phyloP scores from a whole-genome alignment of 106 monocot species.

The Dendrobium nobile region DNA sequence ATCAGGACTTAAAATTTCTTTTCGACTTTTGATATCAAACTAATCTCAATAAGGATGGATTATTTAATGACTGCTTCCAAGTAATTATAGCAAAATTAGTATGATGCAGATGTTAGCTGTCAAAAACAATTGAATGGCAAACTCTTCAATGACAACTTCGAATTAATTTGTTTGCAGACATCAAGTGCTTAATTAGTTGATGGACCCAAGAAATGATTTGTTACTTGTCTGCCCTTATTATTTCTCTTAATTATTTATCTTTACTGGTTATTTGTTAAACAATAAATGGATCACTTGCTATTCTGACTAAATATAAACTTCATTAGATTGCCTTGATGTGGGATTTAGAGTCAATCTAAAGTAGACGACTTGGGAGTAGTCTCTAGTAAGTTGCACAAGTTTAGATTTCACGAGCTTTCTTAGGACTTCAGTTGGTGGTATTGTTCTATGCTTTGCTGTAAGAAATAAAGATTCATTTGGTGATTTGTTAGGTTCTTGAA shows the following conservation, averaged over 20 bases:
- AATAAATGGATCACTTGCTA: not conserved
- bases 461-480: not conserved
- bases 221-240: too few species aligned
- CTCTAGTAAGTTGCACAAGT: too few species aligned
- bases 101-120: too few species aligned
- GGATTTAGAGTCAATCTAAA: not conserved
- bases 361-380: not conserved
- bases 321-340: not conserved
- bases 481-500: not conserved
- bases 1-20: not conserved
- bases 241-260: not conserved
- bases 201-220: not conserved
- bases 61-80: not conserved
- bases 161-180: not conserved
- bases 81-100: too few species aligned
- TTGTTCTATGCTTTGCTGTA: not conserved
- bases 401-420: too few species aligned
- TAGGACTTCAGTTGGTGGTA: not conserved
- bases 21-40: not conserved
- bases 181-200: not conserved
- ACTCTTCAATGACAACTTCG: too few species aligned
- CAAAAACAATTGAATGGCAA: too few species aligned
- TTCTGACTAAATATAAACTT: not conserved
- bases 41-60: not conserved
- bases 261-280: not conserved